phyloP scores from a whole-genome alignment of 1,284 basidiomycete species.

The Porogramme epimiltina region DNA sequence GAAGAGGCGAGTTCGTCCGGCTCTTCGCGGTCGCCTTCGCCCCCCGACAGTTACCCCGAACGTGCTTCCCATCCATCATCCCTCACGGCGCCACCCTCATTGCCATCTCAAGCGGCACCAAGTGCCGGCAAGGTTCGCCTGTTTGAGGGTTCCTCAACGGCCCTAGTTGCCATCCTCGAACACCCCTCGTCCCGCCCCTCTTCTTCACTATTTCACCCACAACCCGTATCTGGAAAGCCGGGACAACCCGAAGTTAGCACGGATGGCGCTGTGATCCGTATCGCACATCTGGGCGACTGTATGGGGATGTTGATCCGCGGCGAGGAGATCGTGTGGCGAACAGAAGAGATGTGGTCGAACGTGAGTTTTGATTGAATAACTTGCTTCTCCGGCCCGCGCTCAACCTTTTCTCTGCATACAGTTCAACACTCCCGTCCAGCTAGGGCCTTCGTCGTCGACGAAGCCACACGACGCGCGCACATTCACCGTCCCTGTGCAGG shows the following conservation, averaged over 20 bases:
- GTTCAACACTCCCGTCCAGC: conserved; percentile 91
- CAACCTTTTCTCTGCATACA: conserved; percentile 29
- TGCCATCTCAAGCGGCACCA: not conserved
- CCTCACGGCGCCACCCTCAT: conserved; percentile 7
- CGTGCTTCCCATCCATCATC: conserved; percentile 7
- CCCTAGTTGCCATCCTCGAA: conserved; percentile 66
- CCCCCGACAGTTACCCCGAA: conserved; percentile 9
- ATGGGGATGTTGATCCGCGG: conserved; percentile 84
- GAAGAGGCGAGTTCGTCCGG: conserved; percentile 9
- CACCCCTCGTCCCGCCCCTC: conserved; percentile 34
- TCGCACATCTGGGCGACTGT: conserved; percentile 94
- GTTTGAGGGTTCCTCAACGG: conserved; percentile 67
- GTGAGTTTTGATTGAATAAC: conserved; percentile 36
- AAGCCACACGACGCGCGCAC: conserved; percentile 76
- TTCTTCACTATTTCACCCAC: conserved; percentile 21
- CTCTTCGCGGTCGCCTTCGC: conserved; percentile 16
- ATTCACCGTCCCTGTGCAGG: conserved; percentile 76
- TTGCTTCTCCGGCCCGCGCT: conserved; percentile 6
- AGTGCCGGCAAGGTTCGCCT: conserved; percentile 37
- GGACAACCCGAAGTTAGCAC: conserved; percentile 14
- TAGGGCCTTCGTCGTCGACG: conserved; percentile 77
- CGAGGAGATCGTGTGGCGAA: conserved; percentile 83
- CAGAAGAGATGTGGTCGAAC: conserved; percentile 92
- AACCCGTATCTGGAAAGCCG: conserved; percentile 14
- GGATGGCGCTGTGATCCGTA: conserved; percentile 59